These are phyloP conservation scores for Seiridium cupressi DNA, from an alignment of 2,329 filamentous ascomycete species.

Conservation along the genomic window DNA sequence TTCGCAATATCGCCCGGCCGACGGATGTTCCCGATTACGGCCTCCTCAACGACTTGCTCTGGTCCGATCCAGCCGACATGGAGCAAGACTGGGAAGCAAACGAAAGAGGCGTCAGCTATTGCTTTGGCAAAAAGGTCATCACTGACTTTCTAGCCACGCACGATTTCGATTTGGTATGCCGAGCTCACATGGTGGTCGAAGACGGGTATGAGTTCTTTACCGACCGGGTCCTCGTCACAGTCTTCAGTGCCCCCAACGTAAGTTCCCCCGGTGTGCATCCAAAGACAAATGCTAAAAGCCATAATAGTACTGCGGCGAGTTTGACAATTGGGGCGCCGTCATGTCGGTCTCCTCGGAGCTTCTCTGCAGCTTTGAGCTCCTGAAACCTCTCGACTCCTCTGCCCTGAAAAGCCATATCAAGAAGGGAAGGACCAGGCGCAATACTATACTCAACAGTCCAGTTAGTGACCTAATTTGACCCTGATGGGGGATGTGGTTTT, in stretches of 20 bases:
- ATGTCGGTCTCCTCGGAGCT: constrained; percentile 96
- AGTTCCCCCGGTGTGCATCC: constrained; percentile 36
- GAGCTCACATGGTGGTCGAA: constrained; percentile 98
- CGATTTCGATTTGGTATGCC: constrained; percentile 95
- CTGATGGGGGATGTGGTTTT: constrained; percentile 2
- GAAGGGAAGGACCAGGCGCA: constrained; percentile 91
- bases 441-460: constrained; percentile 94
- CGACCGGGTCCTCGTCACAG: constrained; percentile 89
- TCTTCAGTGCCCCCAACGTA: constrained; percentile 97
- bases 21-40: constrained; percentile 98
- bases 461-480: constrained; percentile 54
- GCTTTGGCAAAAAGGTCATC: constrained; percentile 97
- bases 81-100: constrained; percentile 98
- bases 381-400: constrained; percentile 94
- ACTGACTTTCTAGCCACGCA: constrained; percentile 92
- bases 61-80: constrained; percentile 98
- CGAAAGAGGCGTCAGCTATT: constrained; percentile 95
- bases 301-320: constrained; percentile 89
- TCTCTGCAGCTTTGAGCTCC: constrained; percentile 92
- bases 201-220: constrained; percentile 99
- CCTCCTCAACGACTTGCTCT: constrained; percentile 88
- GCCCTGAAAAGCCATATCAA: constrained; percentile 98
- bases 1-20: constrained; percentile 89
- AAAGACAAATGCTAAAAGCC: constrained; percentile 20
- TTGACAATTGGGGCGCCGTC: constrained; percentile 98